A percentile compares a stretch with the other conserved stretches of the same genome.
Conservation (phyloP, 305 asterid species). For the Fraxinus xanthoxyloides region DNA sequence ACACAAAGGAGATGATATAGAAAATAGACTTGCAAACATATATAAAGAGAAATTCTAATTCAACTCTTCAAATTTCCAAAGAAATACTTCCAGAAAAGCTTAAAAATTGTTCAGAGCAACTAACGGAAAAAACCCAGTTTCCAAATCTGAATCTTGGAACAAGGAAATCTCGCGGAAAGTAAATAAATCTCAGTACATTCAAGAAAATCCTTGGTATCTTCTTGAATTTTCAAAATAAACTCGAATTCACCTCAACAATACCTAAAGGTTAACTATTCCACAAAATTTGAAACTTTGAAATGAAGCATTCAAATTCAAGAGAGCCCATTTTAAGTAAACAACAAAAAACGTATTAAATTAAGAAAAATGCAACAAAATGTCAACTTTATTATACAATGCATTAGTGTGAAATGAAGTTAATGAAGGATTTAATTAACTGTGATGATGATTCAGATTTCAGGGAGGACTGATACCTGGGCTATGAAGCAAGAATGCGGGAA, state of each 20-base stretch:
- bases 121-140: constrained; percentile 12
- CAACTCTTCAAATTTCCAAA: constrained; percentile 15
- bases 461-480: constrained; percentile 37
- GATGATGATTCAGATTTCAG: constrained; percentile 29
- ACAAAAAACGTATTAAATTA: constrained; percentile 6
- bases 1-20: constrained; percentile 19
- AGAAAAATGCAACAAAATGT: constrained; percentile 24
- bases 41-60: constrained; percentile 22
- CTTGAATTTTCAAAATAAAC: constrained; percentile 21
- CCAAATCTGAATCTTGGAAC: constrained; percentile 23
- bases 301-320: constrained; percentile 43
- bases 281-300: constrained; percentile 28
- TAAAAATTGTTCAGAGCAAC: constrained; percentile 10
- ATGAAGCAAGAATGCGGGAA: constrained; percentile 45
- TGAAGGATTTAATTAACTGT: constrained; percentile 34
- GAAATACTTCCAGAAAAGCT: constrained; percentile 9
- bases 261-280: constrained; percentile 28
- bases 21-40: constrained; percentile 21
- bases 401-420: constrained; percentile 28
- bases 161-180: neutral
- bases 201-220: constrained; percentile 13
- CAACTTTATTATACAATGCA: constrained; percentile 40
- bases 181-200: constrained; percentile 16
- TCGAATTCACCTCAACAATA: constrained; percentile 21
- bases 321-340: constrained; percentile 38